Conservation (phyloP, 768 basidiomycete species). For the Panus rudis region DNA sequence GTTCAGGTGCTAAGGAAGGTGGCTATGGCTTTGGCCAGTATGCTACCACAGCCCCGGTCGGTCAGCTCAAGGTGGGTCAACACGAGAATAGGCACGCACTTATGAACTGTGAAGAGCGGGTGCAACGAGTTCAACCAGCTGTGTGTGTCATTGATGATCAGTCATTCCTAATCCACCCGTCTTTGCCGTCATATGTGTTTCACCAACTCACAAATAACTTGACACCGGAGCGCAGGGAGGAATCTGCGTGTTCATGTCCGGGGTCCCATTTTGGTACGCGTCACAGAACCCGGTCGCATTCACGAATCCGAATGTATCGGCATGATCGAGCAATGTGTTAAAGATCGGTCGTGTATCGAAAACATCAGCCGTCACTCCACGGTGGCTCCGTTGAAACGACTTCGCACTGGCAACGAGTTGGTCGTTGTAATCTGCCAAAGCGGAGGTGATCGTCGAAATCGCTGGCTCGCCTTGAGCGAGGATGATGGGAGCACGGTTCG, state of each 20-base stretch:
- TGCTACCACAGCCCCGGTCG: slow-evolving; percentile 23
- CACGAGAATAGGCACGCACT: slow-evolving; percentile 31
- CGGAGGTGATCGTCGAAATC: slow-evolving; percentile 23
- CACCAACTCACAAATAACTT: slow-evolving; percentile 54
- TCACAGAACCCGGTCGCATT: slow-evolving; percentile 54
- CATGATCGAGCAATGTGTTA: slow-evolving; percentile 49
- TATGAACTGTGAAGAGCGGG: slow-evolving; percentile 56
- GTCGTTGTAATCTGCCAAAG: slow-evolving; percentile 43
- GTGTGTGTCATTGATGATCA: not conserved
- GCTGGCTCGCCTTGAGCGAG: slow-evolving; percentile 28
- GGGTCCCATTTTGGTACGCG: slow-evolving; percentile 53
- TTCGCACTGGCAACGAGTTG: slow-evolving; percentile 33
- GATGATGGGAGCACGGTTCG: slow-evolving; percentile 33
- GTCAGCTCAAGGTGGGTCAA: not conserved
- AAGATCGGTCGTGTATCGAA: slow-evolving; percentile 55
- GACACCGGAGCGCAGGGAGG: slow-evolving; percentile 55
- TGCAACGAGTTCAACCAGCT: slow-evolving; percentile 60
- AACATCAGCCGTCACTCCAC: slow-evolving; percentile 29
- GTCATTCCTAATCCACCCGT: not conserved
- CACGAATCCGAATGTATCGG: slow-evolving; percentile 46
- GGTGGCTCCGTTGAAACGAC: slow-evolving; percentile 35
- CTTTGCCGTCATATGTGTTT: not conserved
- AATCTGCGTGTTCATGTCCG: slow-evolving; percentile 44
- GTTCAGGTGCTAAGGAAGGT: slow-evolving; percentile 33
- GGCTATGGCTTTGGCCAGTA: slow-evolving; percentile 45